These are phyloP conservation scores for Tremellales sp. DNA, from an alignment of 1,284 basidiomycete genomes.

Conservation along the genomic window DNA sequence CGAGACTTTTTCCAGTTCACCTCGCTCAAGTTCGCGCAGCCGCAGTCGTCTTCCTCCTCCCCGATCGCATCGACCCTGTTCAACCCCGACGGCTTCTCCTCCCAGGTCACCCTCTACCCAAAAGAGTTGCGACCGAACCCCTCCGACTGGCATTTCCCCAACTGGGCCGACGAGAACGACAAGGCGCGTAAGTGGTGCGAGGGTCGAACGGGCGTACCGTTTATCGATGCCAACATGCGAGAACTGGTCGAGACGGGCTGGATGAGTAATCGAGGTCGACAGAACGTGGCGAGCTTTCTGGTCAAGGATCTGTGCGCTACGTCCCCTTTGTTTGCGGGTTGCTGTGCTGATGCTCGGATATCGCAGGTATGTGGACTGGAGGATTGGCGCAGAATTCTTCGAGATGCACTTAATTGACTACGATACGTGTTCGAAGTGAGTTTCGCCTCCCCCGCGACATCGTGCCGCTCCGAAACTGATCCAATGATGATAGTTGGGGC, in stretches of 20 bases:
- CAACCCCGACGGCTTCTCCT: conserved; percentile 51
- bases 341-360: neutral
- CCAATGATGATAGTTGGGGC: conserved; percentile 39
- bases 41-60: neutral
- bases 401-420: conserved; percentile 53
- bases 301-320: conserved; percentile 51
- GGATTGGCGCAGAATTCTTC: conserved; percentile 57
- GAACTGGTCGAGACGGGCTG: conserved; percentile 55
- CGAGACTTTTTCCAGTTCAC: conserved; percentile 56
- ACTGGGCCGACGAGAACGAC: conserved; percentile 29
- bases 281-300: conserved; percentile 58
- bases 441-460: neutral
- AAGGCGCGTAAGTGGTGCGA: conserved; percentile 49
- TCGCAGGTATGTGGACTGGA: conserved; percentile 52
- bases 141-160: conserved; percentile 26
- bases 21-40: conserved; percentile 20
- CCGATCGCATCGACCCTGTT: conserved; percentile 41
- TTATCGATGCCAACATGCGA: conserved; percentile 56
- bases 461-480: conserved; percentile 24
- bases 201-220: conserved; percentile 55
- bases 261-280: conserved; percentile 57
- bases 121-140: conserved; percentile 18
- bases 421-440: conserved; percentile 46
- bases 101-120: conserved; percentile 36
- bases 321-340: neutral